These are phyloP conservation scores for Medicago arabica DNA, from an alignment of 306 rosid species.

Conservation along the genomic window DNA sequence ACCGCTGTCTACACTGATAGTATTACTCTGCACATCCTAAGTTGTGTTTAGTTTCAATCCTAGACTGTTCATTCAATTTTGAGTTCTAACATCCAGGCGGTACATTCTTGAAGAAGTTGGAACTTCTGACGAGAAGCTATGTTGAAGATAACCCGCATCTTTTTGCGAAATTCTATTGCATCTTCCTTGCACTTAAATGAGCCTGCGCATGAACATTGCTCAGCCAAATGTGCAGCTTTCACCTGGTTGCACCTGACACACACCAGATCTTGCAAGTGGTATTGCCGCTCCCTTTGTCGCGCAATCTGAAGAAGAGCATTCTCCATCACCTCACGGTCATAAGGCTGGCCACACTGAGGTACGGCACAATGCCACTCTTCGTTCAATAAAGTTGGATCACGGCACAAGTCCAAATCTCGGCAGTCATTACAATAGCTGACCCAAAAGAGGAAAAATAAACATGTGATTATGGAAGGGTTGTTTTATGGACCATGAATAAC, in stretches of 20 bases:
- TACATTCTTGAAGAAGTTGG: constrained; percentile 78
- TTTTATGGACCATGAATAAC: not conserved
- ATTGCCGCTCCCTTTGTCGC: constrained; percentile 82
- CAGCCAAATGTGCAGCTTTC: constrained; percentile 87
- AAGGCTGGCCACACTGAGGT: constrained; percentile 92
- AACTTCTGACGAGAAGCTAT: constrained; percentile 82
- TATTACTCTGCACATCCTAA: constrained; percentile 3
- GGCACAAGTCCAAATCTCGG: constrained; percentile 87
- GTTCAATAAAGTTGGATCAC: constrained; percentile 63
- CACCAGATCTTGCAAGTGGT: constrained; percentile 69
- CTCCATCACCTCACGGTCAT: constrained; percentile 81
- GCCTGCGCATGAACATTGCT: constrained; percentile 84
- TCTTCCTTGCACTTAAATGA: constrained; percentile 79
- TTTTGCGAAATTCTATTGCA: constrained; percentile 51
- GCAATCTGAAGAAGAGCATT: constrained; percentile 80
- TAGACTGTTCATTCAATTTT: constrained; percentile 10
- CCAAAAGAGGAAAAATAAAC: not conserved
- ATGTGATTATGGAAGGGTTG: constrained; percentile 23
- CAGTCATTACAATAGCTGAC: constrained; percentile 89
- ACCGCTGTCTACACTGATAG: constrained; percentile 1
- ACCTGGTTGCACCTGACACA: constrained; percentile 46
- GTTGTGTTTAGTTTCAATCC: constrained; percentile 2
- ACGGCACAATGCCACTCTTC: constrained; percentile 87
- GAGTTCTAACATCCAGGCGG: constrained; percentile 77
- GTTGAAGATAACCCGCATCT: constrained; percentile 70